phyloP scores from a whole-genome alignment of 2,329 filamentous ascomycete species.

The Venturia effusa region DNA sequence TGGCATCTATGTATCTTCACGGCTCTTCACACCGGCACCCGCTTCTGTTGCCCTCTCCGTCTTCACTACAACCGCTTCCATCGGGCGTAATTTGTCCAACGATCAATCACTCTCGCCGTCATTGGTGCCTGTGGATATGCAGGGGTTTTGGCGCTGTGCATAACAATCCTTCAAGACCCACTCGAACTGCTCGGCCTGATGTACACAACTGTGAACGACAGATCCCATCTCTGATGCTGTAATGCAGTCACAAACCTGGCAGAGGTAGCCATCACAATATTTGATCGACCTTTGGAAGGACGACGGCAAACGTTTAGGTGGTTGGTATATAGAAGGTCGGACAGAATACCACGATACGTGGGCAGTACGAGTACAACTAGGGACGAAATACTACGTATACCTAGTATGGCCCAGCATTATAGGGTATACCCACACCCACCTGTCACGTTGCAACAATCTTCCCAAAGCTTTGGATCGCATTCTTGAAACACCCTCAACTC shows the following conservation, averaged over 20 bases:
- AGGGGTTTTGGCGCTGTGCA: background rate
- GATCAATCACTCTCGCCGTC: background rate
- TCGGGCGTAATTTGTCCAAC: background rate
- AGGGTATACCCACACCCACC: too few relatives aligned
- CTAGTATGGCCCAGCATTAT: too few relatives aligned
- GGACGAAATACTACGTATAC: too few relatives aligned
- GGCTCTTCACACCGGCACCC: background rate
- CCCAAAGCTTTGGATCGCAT: background rate
- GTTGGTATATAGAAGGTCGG: background rate
- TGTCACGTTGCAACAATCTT: background rate
- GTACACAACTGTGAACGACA: background rate
- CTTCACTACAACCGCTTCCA: background rate
- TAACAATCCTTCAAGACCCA: background rate
- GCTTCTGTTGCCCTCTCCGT: background rate
- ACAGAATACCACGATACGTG: too few relatives aligned
- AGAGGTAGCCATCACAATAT: background rate
- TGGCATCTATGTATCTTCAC: too few relatives aligned
- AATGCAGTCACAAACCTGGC: background rate
- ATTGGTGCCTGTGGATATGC: background rate
- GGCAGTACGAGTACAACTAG: too few relatives aligned
- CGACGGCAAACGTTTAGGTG: background rate
- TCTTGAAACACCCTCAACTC: background rate
- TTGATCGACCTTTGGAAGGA: background rate
- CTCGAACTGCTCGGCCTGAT: background rate
- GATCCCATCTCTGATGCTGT: background rate